Evolutionary conservation across 768 basidiomycete species (phyloP), one percentile per base, ranked within the genome.

Genomic region (Termitomyces sp.): DNA sequence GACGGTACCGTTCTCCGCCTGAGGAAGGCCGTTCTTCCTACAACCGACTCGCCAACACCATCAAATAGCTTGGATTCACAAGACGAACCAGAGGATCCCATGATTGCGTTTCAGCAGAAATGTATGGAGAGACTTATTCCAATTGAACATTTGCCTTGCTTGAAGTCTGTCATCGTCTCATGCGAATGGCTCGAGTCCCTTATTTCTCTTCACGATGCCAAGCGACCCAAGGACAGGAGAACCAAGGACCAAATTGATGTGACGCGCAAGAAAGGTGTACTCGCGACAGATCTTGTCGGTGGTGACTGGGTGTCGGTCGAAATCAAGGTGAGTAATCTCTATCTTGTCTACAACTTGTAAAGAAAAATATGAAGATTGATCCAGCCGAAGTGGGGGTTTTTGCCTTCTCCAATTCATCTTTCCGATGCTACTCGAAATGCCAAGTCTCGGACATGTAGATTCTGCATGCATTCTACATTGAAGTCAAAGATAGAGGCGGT

Each of bases 381-480:
- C 27, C 66, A 97, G 96, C 96, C 96, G 32, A 99, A 99, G 76
- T 99, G 96, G 95, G 93, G 86, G 3, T 97, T 99, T 70, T 71
- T 98, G 39, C 94, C 96, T 2, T 77, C 75, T 32, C 65, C 78
- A 5, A 61, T 64, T 2, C 78, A 87, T 69, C 75, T 94, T 37
- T 88, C 92, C 6, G 63, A 75, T 3, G 70, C 73, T 39, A 88
- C 86, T 1, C 75, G 69, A 14, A 57, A 64, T 1, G 70, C 84
- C 61, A 98, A 98, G 76, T 76, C 76, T 7, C 72, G 70, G 39
- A 86, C 89, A 16, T 96, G 94, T 73, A 82, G 96, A 60, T 95
- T 92, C 69, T 94, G 93, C 68, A 90, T 98, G 88, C 93, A 98
- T 68, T 76, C 83, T 2, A 76, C 82, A 57, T 66, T 85, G 64